Conservation (phyloP, 306 rosid species). For the Casuarina equisetifolia region DNA sequence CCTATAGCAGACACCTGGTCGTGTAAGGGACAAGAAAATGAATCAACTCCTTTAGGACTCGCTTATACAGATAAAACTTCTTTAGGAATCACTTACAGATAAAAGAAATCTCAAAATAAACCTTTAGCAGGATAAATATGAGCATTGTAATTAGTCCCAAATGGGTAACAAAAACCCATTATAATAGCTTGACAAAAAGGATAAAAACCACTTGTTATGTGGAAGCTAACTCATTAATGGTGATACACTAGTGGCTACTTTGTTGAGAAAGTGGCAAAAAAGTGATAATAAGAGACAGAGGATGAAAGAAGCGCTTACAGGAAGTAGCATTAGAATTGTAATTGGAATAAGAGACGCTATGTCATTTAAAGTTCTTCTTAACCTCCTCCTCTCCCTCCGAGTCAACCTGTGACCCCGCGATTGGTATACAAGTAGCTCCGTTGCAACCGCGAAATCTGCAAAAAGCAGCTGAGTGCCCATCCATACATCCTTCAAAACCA, state of each 20-base stretch:
- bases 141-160: no score
- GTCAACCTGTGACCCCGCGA: slow-evolving; percentile 47
- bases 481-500: slow-evolving; percentile 51
- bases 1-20: slow-evolving; percentile 61
- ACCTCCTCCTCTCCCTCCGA: slow-evolving; percentile 47
- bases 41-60: neutral
- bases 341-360: slow-evolving; percentile 53
- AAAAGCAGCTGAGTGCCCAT: slow-evolving; percentile 67
- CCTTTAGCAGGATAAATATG: no score
- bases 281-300: slow-evolving; percentile 1
- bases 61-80: neutral
- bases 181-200: no score
- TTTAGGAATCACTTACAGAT: neutral
- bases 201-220: no score
- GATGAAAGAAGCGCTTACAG: slow-evolving; percentile 40
- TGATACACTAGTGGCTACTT: neutral
- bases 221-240: slow-evolving; percentile 8
- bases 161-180: no score
- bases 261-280: neutral
- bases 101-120: no score
- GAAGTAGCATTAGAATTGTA: slow-evolving; percentile 68
- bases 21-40: slow-evolving; percentile 14
- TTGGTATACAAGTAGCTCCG: slow-evolving; percentile 46
- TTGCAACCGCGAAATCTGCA: slow-evolving; percentile 48
- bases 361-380: slow-evolving; percentile 52